Base-by-base conservation (phyloP, 2,329 filamentous ascomycete genomes). In the Hawksworthiomyces lignivorus region DNA sequence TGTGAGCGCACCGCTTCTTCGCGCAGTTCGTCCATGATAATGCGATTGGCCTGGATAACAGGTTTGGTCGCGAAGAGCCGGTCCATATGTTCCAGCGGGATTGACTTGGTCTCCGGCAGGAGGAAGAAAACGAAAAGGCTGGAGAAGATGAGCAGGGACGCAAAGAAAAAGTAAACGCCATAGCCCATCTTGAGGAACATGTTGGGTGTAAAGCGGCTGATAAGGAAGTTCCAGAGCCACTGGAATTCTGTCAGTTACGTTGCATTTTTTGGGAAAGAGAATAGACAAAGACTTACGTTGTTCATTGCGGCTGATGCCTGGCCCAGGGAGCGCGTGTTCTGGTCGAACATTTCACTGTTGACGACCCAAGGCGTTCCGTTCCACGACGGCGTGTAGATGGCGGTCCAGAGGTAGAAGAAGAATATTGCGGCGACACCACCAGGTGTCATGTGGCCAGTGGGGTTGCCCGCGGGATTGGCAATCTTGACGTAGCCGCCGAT, bases 281-380 rank as follows among this genome's bases (percentile, higher is more conserved):
- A n/a, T n/a, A n/a, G n/a, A n/a, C n/a, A n/a, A n/a, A n/a, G n/a
- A n/a, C n/a, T n/a, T n/a, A n/a, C n/a, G 60, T 87, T 85, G 61
- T 75, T 82, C 3, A 77, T 77, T 0, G 82, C 76, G 1, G 84
- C 84, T 28, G 72, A 82, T 9, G 84, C 82, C 55, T 87, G 83
- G 2, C 82, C 83, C 1, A 88, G 69, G 0, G 78, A 76, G 39
- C 81, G 72, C 14, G 78, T 77, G 61, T 81, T 82, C 49, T 78
- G 74, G 52, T 82, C 75, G 59, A 87, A 87, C 68, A 88, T 87
- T 59, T 88, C 82, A 0, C 72, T 72, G 65, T 85, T 85, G 54
- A 84, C 63, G 18, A 88, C 81, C 84, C 84, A 88, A 0, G 82
- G 83, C 0, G 80, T 84, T 2, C 80, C 81, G 55, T 84, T 84